A percentile compares a stretch with the other conserved stretches of the same genome.
Evolutionary conservation across 1,284 basidiomycete species (phyloP).

Genomic region (Microbotryum intermedium): DNA sequence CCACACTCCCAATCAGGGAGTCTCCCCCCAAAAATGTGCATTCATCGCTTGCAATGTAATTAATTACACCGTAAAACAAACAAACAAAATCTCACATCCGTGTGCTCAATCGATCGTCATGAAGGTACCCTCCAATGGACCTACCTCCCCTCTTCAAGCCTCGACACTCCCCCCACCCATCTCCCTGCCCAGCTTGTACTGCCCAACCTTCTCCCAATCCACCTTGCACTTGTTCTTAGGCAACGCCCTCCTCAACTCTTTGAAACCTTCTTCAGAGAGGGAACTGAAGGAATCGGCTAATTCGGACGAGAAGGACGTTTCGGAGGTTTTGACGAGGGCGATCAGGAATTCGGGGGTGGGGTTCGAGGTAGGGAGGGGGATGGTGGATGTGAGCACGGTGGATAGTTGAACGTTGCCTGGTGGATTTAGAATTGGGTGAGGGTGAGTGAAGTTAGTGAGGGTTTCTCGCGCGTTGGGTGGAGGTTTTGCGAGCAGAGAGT

Average conservation of each 20-base stretch:
- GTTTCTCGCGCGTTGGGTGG: too few species aligned
- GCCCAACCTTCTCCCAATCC: constrained; percentile 62
- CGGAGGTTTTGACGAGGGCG: constrained; percentile 61
- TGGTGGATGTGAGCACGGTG: constrained; percentile 58
- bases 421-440: not conserved
- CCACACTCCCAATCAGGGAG: too few species aligned
- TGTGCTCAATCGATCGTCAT: too few species aligned
- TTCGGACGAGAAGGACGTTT: constrained; percentile 64
- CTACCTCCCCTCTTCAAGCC: too few species aligned
- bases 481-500: constrained; percentile 28
- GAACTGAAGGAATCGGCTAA: constrained; percentile 71
- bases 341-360: constrained; percentile 61
- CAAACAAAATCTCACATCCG: too few species aligned
- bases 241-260: constrained; percentile 72
- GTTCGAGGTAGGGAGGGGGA: constrained; percentile 49
- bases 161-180: constrained; percentile 39
- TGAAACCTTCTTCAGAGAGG: constrained; percentile 85
- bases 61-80: too few species aligned
- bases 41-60: too few species aligned
- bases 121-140: too few species aligned
- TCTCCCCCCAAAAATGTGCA: too few species aligned
- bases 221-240: constrained; percentile 56
- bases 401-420: constrained; percentile 69
- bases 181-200: constrained; percentile 78
- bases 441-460: too few species aligned